These are phyloP conservation scores for Brasenia schreberi DNA, from an alignment of 164 flowering plant species.

Conservation along the genomic window DNA sequence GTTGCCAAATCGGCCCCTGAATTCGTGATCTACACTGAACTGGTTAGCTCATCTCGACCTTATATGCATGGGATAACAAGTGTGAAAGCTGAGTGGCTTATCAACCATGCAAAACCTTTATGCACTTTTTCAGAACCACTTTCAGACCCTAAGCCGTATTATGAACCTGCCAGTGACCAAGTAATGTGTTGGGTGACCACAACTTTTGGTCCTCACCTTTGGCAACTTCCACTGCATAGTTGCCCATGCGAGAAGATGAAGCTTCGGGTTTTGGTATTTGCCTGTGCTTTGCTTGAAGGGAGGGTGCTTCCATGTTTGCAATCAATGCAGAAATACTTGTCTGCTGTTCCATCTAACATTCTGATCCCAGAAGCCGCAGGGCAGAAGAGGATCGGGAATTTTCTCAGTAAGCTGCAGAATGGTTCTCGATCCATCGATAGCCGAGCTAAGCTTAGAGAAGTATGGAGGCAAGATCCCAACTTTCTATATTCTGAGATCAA, in stretches of 20 bases:
- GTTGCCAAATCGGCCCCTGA: slow-evolving; percentile 62
- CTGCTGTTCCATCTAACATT: slow-evolving; percentile 43
- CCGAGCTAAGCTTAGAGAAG: slow-evolving; percentile 36
- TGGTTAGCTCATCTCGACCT: slow-evolving; percentile 61
- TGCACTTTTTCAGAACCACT: slow-evolving; percentile 69
- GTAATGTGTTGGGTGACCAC: slow-evolving; percentile 49
- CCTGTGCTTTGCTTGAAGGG: slow-evolving; percentile 73
- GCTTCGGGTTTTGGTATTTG: slow-evolving; percentile 48
- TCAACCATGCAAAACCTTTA: slow-evolving; percentile 42
- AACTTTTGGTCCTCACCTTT: slow-evolving; percentile 58
- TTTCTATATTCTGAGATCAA: slow-evolving; percentile 39
- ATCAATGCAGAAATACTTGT: slow-evolving; percentile 28
- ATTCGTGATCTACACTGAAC: slow-evolving; percentile 70
- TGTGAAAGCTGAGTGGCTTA: slow-evolving; percentile 72
- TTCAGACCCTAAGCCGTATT: slow-evolving; percentile 61
- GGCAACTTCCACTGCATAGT: slow-evolving; percentile 63
- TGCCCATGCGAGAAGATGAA: slow-evolving; percentile 28
- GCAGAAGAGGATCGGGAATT: slow-evolving; percentile 64
- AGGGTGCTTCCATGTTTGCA: slow-evolving; percentile 71
- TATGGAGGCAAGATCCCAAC: slow-evolving; percentile 54
- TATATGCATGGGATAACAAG: slow-evolving; percentile 87
- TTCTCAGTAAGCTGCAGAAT: slow-evolving; percentile 32
- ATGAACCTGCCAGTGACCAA: slow-evolving; percentile 46
- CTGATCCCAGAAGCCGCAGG: slow-evolving; percentile 55
- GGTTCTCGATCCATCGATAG: slow-evolving; percentile 31